Conservation (phyloP, 768 basidiomycete genomes). For the Trametes maxima region DNA sequence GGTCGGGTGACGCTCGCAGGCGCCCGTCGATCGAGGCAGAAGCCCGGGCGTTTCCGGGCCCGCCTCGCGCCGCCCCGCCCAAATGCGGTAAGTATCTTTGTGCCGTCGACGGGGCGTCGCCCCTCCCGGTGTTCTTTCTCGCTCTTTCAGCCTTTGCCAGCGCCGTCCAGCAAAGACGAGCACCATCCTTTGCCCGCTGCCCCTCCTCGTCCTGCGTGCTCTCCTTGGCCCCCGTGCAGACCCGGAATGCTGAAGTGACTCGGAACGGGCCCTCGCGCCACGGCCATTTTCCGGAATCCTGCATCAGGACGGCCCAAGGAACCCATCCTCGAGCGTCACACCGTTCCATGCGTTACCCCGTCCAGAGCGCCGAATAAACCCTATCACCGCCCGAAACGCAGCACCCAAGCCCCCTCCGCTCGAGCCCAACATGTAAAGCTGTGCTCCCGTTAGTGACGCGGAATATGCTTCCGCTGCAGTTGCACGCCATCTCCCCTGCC, state of each 20-base stretch:
- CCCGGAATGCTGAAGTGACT: background rate
- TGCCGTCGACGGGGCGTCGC: background rate
- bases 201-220: background rate
- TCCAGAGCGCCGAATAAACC: conserved; percentile 9
- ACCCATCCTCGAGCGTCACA: conserved; percentile 10
- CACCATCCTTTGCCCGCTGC: background rate
- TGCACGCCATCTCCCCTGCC: background rate
- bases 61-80: background rate
- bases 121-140: background rate
- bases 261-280: background rate
- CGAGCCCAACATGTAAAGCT: background rate
- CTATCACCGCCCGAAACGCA: conserved; percentile 5
- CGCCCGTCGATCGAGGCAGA: background rate
- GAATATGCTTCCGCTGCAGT: conserved; percentile 10
- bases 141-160: background rate
- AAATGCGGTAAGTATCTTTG: conserved; percentile 8
- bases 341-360: background rate
- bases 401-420: background rate
- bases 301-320: conserved; percentile 9
- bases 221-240: background rate
- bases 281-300: conserved; percentile 2
- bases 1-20: background rate
- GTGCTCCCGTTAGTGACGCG: conserved; percentile 5
- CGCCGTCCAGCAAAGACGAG: background rate
- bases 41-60: conserved; percentile 3